Base-by-base conservation (phyloP, 371 early-diverging fungal genomes). In the Capniomyces stellatus region DNA sequence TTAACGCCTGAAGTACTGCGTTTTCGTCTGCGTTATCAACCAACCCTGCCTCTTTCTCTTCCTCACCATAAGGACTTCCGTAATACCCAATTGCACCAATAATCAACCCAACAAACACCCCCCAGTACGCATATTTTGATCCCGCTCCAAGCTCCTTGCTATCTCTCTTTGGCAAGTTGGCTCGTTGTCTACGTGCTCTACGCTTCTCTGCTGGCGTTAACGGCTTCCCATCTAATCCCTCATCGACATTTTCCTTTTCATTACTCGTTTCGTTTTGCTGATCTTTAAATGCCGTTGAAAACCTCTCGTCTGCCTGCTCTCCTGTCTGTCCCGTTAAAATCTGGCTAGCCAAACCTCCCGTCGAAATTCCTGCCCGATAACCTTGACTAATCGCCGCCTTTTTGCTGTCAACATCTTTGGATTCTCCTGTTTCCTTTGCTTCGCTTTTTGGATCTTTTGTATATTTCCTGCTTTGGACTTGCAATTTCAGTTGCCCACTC, bases 21-120 rank as follows among this genome's bases (percentile, higher is more conserved):
- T 56, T 63, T 46, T 55, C 41, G 35, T 54, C 68, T 18, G 6
- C 29, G 46, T 28, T 18, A 46, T 28, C 46, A 6, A 10, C 15
- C 18, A 25, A 29, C 18, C 46, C 27, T n/a, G 62, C 68, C 58
- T 54, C 54, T 19, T 57, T 63, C 54, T 67, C 67, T 23, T 27
- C 52, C 15, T 51, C 24, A 1, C 54, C 49, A 42, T 56, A 67
- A 24, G 67, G 67, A 12, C 60, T 54, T 12, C 70, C 67, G 30
- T 57, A 65, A 61, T 69, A 69, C 2, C 70, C 67, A 29, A 61
- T 43, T 12, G 59, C 69, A 1, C 70, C 67, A 27, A 67, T 42
- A 28, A 67, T 43, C 52, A 65, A 44, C 1, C 67, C 67, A 54
- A 67, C 52, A 43, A 65, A 41, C 15, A 69, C 54, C 1, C 67